These are phyloP conservation scores for Chalciporus piperatus DNA, from an alignment of 768 basidiomycete species.

Conservation along the genomic window DNA sequence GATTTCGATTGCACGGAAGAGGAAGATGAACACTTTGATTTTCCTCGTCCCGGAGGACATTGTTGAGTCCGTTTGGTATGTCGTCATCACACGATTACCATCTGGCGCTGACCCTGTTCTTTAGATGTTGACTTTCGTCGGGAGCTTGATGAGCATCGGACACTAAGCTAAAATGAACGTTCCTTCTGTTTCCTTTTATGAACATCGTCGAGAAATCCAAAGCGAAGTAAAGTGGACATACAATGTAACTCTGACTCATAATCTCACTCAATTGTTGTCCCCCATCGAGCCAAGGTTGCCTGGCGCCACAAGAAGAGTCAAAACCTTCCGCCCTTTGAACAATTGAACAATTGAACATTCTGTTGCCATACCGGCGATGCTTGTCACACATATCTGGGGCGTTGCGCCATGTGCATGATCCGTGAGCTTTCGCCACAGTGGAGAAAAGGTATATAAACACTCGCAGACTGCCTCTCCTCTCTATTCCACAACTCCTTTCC, in stretches of 20 bases:
- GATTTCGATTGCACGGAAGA: constrained; percentile 98
- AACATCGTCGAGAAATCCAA: background rate
- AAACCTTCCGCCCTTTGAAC: too few species aligned
- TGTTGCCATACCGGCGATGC: too few species aligned
- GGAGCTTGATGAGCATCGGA: constrained; percentile 81
- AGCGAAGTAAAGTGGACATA: background rate
- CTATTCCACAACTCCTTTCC: too few species aligned
- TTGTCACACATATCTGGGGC: too few species aligned
- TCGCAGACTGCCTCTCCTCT: too few species aligned
- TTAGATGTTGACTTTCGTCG: constrained; percentile 93
- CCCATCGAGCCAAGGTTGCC: too few species aligned
- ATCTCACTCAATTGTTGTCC: too few species aligned
- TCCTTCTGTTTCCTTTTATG: background rate
- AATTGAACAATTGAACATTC: too few species aligned
- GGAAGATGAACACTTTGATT: constrained; percentile 92
- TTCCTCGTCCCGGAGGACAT: constrained; percentile 98
- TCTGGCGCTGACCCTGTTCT: background rate
- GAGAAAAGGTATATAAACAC: too few species aligned
- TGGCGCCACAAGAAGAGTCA: too few species aligned
- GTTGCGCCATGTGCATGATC: too few species aligned
- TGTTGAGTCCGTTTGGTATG: constrained; percentile 90
- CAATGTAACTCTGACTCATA: background rate
- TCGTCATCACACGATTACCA: constrained; percentile 10
- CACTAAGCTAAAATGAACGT: constrained; percentile 15
- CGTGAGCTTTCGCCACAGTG: too few species aligned